Evolutionary conservation across 371 early-diverging fungal species (phyloP).

Genomic region (Lichtheimia ramosa): DNA sequence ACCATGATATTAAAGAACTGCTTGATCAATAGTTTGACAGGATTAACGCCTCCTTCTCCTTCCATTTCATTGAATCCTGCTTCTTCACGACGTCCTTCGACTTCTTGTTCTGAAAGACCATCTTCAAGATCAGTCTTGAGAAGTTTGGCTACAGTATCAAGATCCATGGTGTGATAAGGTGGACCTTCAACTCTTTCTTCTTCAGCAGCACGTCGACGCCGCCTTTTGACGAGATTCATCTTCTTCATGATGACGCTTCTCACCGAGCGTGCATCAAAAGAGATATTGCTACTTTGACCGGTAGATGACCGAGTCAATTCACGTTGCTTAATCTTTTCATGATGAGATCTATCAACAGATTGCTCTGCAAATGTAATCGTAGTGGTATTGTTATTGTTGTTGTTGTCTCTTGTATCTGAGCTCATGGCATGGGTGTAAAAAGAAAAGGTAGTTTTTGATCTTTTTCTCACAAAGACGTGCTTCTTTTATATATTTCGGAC

Average conservation of each 20-base stretch:
- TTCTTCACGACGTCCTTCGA: conserved; percentile 49
- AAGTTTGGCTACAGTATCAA: conserved; percentile 58
- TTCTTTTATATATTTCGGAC: no score
- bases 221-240: conserved; percentile 38
- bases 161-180: conserved; percentile 57
- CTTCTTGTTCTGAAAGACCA: conserved; percentile 60
- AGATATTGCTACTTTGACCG: conserved; percentile 21
- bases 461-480: neutral
- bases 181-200: conserved; percentile 31
- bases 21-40: conserved; percentile 66
- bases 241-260: conserved; percentile 43
- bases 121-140: conserved; percentile 57
- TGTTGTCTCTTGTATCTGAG: neutral
- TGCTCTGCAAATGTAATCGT: conserved; percentile 25
- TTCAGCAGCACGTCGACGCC: conserved; percentile 18
- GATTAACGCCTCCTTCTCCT: conserved; percentile 67
- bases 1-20: conserved; percentile 86
- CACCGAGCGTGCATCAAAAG: conserved; percentile 40
- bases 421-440: conserved; percentile 1
- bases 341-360: conserved; percentile 1
- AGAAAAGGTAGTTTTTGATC: neutral
- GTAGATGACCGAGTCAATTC: conserved; percentile 33
- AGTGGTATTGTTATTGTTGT: conserved; percentile 5
- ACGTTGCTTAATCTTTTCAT: conserved; percentile 34
- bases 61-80: conserved; percentile 74